These are phyloP conservation scores for Glycine soja DNA, from an alignment of 306 rosid species.

Conservation along the genomic window DNA sequence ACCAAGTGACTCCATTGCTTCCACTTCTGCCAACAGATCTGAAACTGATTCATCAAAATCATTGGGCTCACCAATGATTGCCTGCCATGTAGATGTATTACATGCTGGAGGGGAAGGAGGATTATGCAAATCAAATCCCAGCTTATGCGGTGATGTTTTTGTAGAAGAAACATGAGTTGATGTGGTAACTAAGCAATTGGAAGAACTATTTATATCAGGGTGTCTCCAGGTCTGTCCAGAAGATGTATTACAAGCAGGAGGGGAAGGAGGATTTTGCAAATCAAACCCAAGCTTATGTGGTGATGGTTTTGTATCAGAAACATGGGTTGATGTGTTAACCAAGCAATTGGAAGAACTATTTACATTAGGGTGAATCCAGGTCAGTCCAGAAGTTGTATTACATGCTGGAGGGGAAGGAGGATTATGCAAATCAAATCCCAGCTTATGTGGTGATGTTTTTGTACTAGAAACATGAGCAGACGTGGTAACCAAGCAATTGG, in stretches of 20 bases:
- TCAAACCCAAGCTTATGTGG: slow-evolving; percentile 53
- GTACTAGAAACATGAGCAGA: slow-evolving; percentile 52
- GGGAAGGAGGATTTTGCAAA: slow-evolving; percentile 55
- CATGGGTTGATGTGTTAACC: slow-evolving; percentile 53
- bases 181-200: slow-evolving; percentile 58
- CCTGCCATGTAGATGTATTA: slow-evolving; percentile 68
- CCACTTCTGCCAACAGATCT: slow-evolving; percentile 97
- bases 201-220: slow-evolving; percentile 50
- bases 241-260: slow-evolving; percentile 58
- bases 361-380: slow-evolving; percentile 61
- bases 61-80: slow-evolving; percentile 66
- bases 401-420: slow-evolving; percentile 68
- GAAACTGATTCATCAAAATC: slow-evolving; percentile 95
- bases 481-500: slow-evolving; percentile 58
- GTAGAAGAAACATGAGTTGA: slow-evolving; percentile 51
- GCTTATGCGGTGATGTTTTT: slow-evolving; percentile 45
- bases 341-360: slow-evolving; percentile 56
- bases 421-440: slow-evolving; percentile 54
- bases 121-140: slow-evolving; percentile 54
- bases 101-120: slow-evolving; percentile 51
- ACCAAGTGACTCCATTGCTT: slow-evolving; percentile 92
- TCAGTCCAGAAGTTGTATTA: slow-evolving; percentile 64
- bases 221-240: slow-evolving; percentile 75
- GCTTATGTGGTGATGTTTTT: slow-evolving; percentile 43
- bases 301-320: slow-evolving; percentile 51